Evolutionary conservation across 192 early-diverging fungal genomes (phyloP).

Genomic region (Coemansia sp.): DNA sequence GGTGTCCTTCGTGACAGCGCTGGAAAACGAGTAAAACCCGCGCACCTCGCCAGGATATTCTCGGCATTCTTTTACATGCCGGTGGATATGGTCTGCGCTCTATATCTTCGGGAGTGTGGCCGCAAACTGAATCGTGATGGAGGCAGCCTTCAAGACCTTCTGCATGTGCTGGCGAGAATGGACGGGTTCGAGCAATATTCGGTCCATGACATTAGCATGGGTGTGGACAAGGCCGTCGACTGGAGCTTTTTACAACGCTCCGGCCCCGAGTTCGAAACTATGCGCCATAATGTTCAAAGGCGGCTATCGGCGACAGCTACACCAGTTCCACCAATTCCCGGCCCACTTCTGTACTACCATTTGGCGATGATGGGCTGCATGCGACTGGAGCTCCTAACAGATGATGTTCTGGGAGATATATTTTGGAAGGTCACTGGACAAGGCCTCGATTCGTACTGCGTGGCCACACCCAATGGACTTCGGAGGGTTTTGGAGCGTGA

Average conservation of each 20-base stretch:
- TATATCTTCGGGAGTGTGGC: too few species aligned
- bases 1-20: too few species aligned
- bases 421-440: background rate
- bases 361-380: background rate
- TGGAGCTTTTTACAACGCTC: background rate
- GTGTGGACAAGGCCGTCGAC: background rate
- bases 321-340: background rate
- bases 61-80: too few species aligned
- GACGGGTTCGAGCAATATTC: background rate
- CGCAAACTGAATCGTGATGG: too few species aligned
- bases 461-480: background rate
- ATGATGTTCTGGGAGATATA: background rate
- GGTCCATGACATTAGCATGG: background rate
- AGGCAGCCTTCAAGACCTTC: background rate
- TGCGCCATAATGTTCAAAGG: background rate
- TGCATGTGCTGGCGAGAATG: background rate
- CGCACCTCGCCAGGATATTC: too few species aligned
- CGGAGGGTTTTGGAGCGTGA: background rate
- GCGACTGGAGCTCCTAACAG: background rate
- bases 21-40: too few species aligned
- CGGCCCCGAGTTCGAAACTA: background rate
- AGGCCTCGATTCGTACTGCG: background rate
- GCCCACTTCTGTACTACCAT: background rate
- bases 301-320: too few species aligned
- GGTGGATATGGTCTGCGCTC: too few species aligned